Evolutionary conservation across 371 early-diverging fungal genomes (phyloP), one percentile per base, ranked within the genome.

Genomic region (Umbelopsis sp.): DNA sequence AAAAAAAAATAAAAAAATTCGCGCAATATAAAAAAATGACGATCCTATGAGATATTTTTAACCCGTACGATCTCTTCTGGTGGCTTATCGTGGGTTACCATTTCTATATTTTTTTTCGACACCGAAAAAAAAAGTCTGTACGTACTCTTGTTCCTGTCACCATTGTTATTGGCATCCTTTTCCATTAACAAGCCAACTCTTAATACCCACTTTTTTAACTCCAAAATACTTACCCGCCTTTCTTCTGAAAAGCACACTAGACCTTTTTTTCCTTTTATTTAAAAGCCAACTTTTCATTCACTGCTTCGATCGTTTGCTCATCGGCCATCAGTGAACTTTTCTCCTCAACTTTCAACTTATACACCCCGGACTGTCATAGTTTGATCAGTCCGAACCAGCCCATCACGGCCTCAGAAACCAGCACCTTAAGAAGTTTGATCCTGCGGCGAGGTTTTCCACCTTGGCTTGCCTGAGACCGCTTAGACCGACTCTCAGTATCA

Each of bases 331-430:
- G 57, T 57, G 57, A 63, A 70, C 22, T 62, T 65, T 50, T 50
- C 73, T 62, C 51, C 52, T 76, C 72, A 67, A 65, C 66, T 74
- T 71, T 69, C 64, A 70, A 70, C 72, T 48, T 72, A 68, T 63
- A 62, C 64, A 46, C 70, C 76, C 77, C 83, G 84, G 84, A 81
- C 86, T 85, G 82, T 78, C 72, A 72, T 68, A 70, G 65, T 75
- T 77, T 77, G 66, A 73, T 68, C 75, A 80, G 83, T 81, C 78
- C 77, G 80, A 77, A 41, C 78, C 77, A 81, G 83, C 85, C 86
- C 88, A 88, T 86, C 86, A 88, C 88, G 88, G 79, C 86, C 80
- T 81, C 83, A 86, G 85, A 83, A 85, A 88, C 78, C 81, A 86
- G 78, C 81, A 85, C 86, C 74, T 77, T 80, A 69, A 74, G 80